A percentile compares a stretch with the other conserved stretches of the same genome.
Evolutionary conservation across 805 yeast genomes (phyloP).

Genomic region (Yarrowia yakushimensis): DNA sequence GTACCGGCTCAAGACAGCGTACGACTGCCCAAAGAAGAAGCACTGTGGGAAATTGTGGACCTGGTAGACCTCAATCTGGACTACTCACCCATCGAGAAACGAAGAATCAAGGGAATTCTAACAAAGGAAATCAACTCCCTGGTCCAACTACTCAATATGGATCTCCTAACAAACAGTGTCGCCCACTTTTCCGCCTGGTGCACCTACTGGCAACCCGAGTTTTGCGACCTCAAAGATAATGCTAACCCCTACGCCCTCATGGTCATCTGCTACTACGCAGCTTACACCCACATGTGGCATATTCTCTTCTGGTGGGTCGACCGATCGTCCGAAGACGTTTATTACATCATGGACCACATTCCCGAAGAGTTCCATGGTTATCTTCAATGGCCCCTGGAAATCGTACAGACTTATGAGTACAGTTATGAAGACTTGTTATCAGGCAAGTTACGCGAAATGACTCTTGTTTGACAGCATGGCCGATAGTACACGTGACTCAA

Average conservation of each 20-base stretch:
- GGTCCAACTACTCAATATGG: not conserved
- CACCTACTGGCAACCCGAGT: conserved; percentile 12
- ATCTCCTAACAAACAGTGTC: not conserved
- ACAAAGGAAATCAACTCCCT: conserved; percentile 8
- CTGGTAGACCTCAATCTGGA: not conserved
- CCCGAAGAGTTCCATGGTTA: not conserved
- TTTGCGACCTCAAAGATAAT: not conserved
- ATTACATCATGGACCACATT: not conserved
- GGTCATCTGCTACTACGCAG: conserved; percentile 1
- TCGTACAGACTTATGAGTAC: not conserved
- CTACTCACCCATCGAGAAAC: not conserved
- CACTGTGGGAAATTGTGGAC: conserved; percentile 10
- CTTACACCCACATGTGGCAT: conserved; percentile 20
- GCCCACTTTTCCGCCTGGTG: conserved; percentile 4
- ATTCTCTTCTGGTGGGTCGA: conserved; percentile 15
- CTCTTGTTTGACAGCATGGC: no score
- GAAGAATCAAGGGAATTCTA: not conserved
- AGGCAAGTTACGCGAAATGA: not conserved
- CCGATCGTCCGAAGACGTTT: not conserved
- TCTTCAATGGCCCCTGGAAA: conserved; percentile 7
- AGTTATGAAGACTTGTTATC: not conserved
- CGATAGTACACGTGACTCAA: no score
- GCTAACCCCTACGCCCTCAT: conserved; percentile 4
- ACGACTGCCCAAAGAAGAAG: not conserved
- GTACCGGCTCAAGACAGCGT: not conserved